These are phyloP conservation scores for Wickerhamiella occidentalis DNA, from an alignment of 805 yeast species.

Conservation along the genomic window DNA sequence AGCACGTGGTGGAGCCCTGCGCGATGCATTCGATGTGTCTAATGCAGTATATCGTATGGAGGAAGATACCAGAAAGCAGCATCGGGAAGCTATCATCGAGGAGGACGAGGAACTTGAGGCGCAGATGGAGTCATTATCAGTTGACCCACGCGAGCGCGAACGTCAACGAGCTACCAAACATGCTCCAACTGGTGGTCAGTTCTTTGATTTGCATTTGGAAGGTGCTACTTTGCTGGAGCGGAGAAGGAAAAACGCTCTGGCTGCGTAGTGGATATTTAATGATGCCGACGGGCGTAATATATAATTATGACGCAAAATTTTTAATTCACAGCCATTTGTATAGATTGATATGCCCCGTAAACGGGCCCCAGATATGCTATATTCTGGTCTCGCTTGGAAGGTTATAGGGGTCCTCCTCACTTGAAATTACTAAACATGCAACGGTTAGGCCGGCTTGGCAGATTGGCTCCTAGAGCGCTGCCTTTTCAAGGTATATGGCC, in stretches of 20 bases:
- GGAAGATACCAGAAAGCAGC: conserved; percentile 35
- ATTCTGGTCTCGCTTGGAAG: neutral
- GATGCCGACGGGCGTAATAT: neutral
- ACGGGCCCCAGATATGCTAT: too few relatives aligned
- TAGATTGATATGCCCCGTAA: too few relatives aligned
- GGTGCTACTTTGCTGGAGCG: conserved; percentile 48
- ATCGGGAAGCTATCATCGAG: conserved; percentile 21
- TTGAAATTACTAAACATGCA: conserved; percentile 3
- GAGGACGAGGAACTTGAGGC: conserved; percentile 29
- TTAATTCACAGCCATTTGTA: neutral
- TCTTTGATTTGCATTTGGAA: conserved; percentile 48
- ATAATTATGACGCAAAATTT: neutral
- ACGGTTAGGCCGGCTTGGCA: conserved; percentile 5
- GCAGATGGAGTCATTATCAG: conserved; percentile 14
- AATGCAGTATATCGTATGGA: conserved; percentile 77
- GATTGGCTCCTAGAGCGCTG: neutral
- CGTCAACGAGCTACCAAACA: conserved; percentile 9
- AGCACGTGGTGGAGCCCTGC: conserved; percentile 68
- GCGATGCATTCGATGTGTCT: conserved; percentile 77
- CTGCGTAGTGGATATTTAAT: conserved; percentile 9
- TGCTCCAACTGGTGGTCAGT: conserved; percentile 15
- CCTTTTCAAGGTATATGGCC: neutral
- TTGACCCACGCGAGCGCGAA: conserved; percentile 6
- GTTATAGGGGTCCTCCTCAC: neutral
- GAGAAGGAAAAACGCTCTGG: conserved; percentile 8